Base-by-base conservation (phyloP, 345 rosid genomes). In the Gossypioides kirkii region DNA sequence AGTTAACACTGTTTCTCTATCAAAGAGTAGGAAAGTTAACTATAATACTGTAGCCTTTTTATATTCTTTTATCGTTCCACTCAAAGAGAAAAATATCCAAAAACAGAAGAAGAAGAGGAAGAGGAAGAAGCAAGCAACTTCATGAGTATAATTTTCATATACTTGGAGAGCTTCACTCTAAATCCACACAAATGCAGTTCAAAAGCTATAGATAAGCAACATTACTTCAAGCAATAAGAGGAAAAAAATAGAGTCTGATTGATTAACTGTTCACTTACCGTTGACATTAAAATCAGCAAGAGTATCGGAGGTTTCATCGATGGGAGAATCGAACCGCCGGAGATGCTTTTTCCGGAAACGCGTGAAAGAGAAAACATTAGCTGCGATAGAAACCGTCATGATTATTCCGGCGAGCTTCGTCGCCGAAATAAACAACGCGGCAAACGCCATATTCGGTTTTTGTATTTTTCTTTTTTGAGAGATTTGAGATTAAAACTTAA, bases 341-440 rank as follows among this genome's bases (percentile, higher is more conserved):
- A 90, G 87, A 67, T 80, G 75, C 81, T 81, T 85, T 64, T 77
- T 86, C 73, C 92, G 86, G 81, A 71, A 92, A 76, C 91, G 88
- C 47, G 90, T 79, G 84, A 78, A 94, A 4, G 98, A 92, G 79
- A 81, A 81, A 1, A 85, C 94, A 71, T 92, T 90, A 43, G 96
- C 90, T 1, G 94, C 97, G 45, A 92, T 78, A n/a, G 94, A 88
- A 23, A 86, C 64, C 1, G 90, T 86, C 13, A 80, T 88, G 28
- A 90, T 72, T 8, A 85, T 53, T 71, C 97, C 99, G 60, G 90
- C 94, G 80, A 90, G 74, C 79, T 91, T 87, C 26, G 89, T 87
- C 49, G 89, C 93, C 45, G 89, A 20, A 0, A 84, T 25, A 69
- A 91, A 76, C 72, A 94, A 64, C 17, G 87, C 65, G 67, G 82